These are phyloP conservation scores for Litchi chinensis DNA, from an alignment of 345 rosid species.

Conservation along the genomic window DNA sequence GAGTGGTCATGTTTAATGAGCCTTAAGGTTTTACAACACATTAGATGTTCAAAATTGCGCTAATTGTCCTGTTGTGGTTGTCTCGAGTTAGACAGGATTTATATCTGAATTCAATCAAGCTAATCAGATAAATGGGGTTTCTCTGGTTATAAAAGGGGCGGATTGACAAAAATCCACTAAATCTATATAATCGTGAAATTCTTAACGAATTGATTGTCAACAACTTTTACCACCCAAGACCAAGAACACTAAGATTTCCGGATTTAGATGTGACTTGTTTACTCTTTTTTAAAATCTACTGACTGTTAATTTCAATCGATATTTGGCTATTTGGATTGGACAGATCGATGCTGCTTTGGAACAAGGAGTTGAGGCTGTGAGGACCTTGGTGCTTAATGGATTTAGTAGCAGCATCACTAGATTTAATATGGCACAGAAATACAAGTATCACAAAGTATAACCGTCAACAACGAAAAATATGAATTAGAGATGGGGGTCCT, in stretches of 20 bases:
- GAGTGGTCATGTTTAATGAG: not conserved
- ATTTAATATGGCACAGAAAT: slow-evolving; percentile 79
- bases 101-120: too few species aligned
- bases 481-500: not conserved
- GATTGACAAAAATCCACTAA: too few species aligned
- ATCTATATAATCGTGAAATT: too few species aligned
- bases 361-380: slow-evolving; percentile 72
- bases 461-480: not conserved
- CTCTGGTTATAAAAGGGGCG: too few species aligned
- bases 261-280: not conserved
- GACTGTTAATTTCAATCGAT: not conserved
- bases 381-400: slow-evolving; percentile 58
- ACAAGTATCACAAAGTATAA: slow-evolving; percentile 65
- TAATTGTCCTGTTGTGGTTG: not conserved
- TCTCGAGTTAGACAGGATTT: too few species aligned
- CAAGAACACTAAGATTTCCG: not conserved
- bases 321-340: not conserved
- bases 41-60: not conserved
- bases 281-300: not conserved
- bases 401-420: slow-evolving; percentile 58
- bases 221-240: too few species aligned
- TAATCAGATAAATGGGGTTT: too few species aligned
- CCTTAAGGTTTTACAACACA: not conserved
- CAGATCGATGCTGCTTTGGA: slow-evolving; percentile 70
- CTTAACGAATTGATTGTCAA: too few species aligned